Base-by-base conservation (phyloP, 2,329 filamentous ascomycete genomes). In the Aspergillus transmontanensis region DNA sequence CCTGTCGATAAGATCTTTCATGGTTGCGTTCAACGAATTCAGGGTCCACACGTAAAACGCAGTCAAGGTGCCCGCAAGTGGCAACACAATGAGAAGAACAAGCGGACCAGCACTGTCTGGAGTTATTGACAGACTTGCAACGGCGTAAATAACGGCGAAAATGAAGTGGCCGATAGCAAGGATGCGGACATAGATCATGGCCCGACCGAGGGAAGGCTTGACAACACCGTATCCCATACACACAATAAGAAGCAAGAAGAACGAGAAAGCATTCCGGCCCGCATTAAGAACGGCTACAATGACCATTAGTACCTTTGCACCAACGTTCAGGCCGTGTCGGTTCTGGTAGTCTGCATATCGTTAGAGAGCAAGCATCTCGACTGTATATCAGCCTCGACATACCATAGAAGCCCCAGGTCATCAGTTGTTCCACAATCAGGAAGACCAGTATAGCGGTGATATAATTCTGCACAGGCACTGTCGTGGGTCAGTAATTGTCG, bases 141-240 rank as follows among this genome's bases (percentile, higher is more conserved):
- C 86, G 14, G 94, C 91, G 75, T 99, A 99, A 45, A 97, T 90
- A 64, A 98, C 87, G 26, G 94, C 95, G 72, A 99, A 99, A 58
- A 96, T 83, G 74, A 99, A 99, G 79, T 99, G 95, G 2, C 90
- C 92, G 66, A 94, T 90, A 19, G 95, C 95, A 21, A 99, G 87
- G 81, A 91, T 91, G 64, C 95, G 92, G 50, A 97, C 94, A 72
- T 92, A 94, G 68, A 94, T 88, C 95, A 99, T 99, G 14, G 93
- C 94, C 73, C 90, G 91, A 62, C 95, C 95, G 5, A 99, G 86
- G 2, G 90, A 93, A 2, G 90, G 91, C 81, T 98, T 98, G 69
- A 99, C 96, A 28, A 99, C 96, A 71, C 95, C 95, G 72, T 99
- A 99, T 36, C 95, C 95, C 95, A 99, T 99, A 79, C 95, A 99